These are phyloP conservation scores for Gossypium gossypioides DNA, from an alignment of 441 rosid genomes.

Conservation along the genomic window DNA sequence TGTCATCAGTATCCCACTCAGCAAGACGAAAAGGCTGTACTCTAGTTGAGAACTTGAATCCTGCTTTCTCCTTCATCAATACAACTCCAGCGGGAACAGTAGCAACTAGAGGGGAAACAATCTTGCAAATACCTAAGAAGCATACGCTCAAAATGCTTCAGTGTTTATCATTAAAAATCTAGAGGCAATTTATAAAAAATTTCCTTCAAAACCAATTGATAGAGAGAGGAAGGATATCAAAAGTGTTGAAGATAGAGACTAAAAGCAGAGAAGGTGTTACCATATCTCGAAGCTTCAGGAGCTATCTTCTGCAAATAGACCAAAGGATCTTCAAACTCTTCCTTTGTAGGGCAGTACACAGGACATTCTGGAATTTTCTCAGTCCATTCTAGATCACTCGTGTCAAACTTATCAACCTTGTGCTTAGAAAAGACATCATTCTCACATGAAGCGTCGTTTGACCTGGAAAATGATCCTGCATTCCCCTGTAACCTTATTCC, in stretches of 20 bases:
- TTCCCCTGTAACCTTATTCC: conserved; percentile 61
- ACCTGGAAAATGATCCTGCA: conserved; percentile 27
- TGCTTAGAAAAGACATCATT: conserved; percentile 45
- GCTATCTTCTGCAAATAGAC: conserved; percentile 82
- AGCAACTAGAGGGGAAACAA: conserved; percentile 70
- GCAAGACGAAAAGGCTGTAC: conserved; percentile 99
- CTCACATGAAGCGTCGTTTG: conserved; percentile 33
- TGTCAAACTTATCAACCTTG: conserved; percentile 64
- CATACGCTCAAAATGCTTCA: not conserved
- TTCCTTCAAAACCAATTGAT: not conserved
- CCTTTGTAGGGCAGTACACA: conserved; percentile 81
- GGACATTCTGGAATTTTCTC: conserved; percentile 89
- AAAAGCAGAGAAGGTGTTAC: conserved; percentile 29
- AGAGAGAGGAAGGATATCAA: not conserved
- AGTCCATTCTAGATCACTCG: conserved; percentile 75
- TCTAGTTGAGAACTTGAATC: conserved; percentile 92
- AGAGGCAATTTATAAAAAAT: not conserved
- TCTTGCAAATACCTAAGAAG: conserved; percentile 81
- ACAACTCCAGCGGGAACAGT: conserved; percentile 93
- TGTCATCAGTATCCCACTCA: conserved; percentile 88
- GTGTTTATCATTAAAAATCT: not conserved
- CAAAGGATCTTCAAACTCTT: conserved; percentile 94
- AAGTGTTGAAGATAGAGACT: not conserved
- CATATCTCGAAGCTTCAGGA: conserved; percentile 91
- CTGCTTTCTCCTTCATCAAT: conserved; percentile 72